Evolutionary conservation across 768 basidiomycete species (phyloP), one percentile per base, ranked within the genome.

Genomic region (Trichaptum fuscoviolaceum): DNA sequence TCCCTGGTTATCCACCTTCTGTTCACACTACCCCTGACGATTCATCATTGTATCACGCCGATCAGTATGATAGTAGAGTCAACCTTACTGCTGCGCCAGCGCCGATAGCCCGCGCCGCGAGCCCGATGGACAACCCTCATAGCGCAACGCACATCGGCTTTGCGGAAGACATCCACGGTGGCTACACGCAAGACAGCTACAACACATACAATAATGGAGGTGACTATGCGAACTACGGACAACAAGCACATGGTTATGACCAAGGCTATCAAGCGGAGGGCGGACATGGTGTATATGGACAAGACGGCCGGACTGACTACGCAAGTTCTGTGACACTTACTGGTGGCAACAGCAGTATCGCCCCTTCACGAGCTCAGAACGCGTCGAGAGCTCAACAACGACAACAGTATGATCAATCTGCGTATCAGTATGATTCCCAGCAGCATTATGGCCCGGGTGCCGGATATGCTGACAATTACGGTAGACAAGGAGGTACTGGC

Each of bases 61-160:
- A 91, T 65, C 90, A 92, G 70, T 84, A 87, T 71, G 85, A 87
- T 69, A 89, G 88, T 73, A 83, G 83, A 24, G 77, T 81, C 34
- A 84, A 89, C 72, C 82, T 93, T 17, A 75, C 88, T 20, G 70
- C 80, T 5, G 76, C 83, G 34, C 86, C 87, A 20, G 87, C 89
- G 35, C 85, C 89, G 6, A 82, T 87, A 63, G 81, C 81, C 34
- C 83, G 59, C 83, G 61, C 81, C 83, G 57, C 71, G 77, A 35
- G 73, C 77, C 18, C 67, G 42, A 65, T 42, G 30, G 58, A 25
- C 68, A 69, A 67, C 58, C 42, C 59, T 7, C 30, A 61, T 24
- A 34, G 30, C 9, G 59, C 59, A 9, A 25, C 59, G 23, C 10
- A 61, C 23, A 23, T 2, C 42, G 42, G 42, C 9, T 34, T 25